Evolutionary conservation across 768 basidiomycete genomes (phyloP), one percentile per base, ranked within the genome.

Genomic region (Tephrocybe sp.): DNA sequence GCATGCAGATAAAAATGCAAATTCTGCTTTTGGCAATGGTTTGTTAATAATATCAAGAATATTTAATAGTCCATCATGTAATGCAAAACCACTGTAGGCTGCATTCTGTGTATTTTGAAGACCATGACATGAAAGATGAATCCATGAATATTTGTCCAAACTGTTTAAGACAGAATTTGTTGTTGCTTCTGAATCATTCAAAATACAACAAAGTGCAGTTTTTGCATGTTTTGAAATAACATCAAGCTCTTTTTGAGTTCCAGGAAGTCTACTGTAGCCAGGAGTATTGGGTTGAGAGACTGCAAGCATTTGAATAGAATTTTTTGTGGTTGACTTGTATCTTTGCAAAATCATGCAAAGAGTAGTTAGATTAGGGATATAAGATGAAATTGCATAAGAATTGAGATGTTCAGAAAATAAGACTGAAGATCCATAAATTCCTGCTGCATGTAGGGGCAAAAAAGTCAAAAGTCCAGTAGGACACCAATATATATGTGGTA

Each of bases 1-100:
- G 49, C 77, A 79, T 1, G 77, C 76, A 5, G 76, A 76, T 3
- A 79, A 66, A 56, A 76, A 74, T 0, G 69, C 77, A 35, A 78
- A 60, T 32, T 64, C 57, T 22, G 66, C 60, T 48, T 52, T 16
- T 8, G 59, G 57, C 47, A 69, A 42, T 40, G 57, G 34, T 2
- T 55, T 53, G 49, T 27, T 49, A 35, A 68, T 57, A 18, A 70
- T 53, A 19, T 43, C 50, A 40, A 62, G 32, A 11, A 67, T 24
- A 34, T 58, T 45, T 13, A 65, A 54, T 2, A 51, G 37, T 8
- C 53, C 53, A 42, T 60, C 51, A 38, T 59, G 53, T 1, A 67
- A 52, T 5, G 56, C 13, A 3, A 65, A 34, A 3, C 55, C 52
- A 32, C 62, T 60, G 13, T 54, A 37, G 2, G 60, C 30, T 6